Conservation (phyloP, 345 rosid species). For the thale cress (Arabidopsis thaliana) region TAIR10.1 NC_003074.8:3840001-3840500, state of each 20-base stretch:
- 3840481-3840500: not conserved
- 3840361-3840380: slow-evolving; percentile 77
- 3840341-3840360: slow-evolving; percentile 84
- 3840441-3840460: not conserved
- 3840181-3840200: slow-evolving; percentile 83
- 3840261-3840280: slow-evolving; percentile 25
- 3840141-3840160: slow-evolving; percentile 91
- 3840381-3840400: not conserved
- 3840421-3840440: slow-evolving; percentile 18
- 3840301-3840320: slow-evolving; percentile 81
- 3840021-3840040: slow-evolving; percentile 98
- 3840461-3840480: not conserved
- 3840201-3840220: slow-evolving; percentile 28
- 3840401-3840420: not conserved
- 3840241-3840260: slow-evolving; percentile 15
- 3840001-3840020: slow-evolving; percentile 91
- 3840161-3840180: slow-evolving; percentile 99
- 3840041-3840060: slow-evolving; percentile 90
- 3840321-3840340: slow-evolving; percentile 76
- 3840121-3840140: slow-evolving; percentile 83
- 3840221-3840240: not conserved
- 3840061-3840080: slow-evolving; percentile 82
- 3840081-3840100: slow-evolving; percentile 85
- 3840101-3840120: slow-evolving; percentile 85
- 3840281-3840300: slow-evolving; percentile 70